Percentiles rank a stretch among this genome's conserved stretches.
Conservation (phyloP, 495 filamentous ascomycete species). For the Trichoderma reesei region DNA sequence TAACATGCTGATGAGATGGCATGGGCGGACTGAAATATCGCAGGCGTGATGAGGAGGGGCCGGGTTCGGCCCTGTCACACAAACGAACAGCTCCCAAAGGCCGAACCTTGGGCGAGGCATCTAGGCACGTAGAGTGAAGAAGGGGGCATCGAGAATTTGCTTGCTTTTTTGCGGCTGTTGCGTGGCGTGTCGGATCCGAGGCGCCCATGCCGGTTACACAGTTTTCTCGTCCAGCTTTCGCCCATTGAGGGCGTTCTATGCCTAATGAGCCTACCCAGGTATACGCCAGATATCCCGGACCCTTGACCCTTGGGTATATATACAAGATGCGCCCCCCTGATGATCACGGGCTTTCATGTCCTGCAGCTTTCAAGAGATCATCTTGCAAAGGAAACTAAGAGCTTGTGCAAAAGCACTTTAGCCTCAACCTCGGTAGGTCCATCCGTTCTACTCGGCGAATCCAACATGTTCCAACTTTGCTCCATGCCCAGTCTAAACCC, state of each 20-base stretch:
- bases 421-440: neutral
- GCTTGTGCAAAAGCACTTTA: neutral
- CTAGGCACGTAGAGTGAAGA: neutral
- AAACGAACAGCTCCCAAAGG: neutral
- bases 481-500: neutral
- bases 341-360: neutral
- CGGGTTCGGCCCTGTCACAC: conserved; percentile 5
- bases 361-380: neutral
- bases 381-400: neutral
- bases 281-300: neutral
- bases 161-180: conserved; percentile 1
- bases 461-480: neutral
- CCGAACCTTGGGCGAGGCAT: neutral
- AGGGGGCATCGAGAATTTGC: neutral
- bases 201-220: neutral
- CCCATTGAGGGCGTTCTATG: neutral
- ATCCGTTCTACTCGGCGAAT: too few relatives aligned
- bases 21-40: neutral
- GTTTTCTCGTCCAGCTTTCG: neutral
- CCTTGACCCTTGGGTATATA: neutral
- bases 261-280: neutral
- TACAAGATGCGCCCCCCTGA: neutral
- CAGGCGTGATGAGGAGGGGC: neutral
- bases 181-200: neutral
- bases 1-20: neutral